Evolutionary conservation across 78 protist species (phyloP), one percentile per base, ranked within the genome.

Genomic region (Speleostelium caveatum): DNA sequence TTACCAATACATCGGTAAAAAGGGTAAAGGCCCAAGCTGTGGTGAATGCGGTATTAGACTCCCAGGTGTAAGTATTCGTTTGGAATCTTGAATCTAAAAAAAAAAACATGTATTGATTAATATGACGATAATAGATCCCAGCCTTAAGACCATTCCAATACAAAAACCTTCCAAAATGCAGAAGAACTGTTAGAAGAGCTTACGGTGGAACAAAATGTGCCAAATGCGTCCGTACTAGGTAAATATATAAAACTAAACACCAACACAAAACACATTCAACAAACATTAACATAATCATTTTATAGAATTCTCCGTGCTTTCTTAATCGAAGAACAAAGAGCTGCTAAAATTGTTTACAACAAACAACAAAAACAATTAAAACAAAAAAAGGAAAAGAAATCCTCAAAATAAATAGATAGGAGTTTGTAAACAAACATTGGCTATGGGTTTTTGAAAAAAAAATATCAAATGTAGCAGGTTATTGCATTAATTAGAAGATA

Each of bases 321-420:
- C 98, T 96, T 98, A 71, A 67, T 98, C 7, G 99, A 98, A 95
- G 99, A 98, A 94, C 98, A 96, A 95, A 96, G 95, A 96, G 87
- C 97, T 78, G 99, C 97, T 77, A 98, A 98, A 98, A 73, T 75
- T 33, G 96, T 96, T 60, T 85, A 87, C 91, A 92, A 87, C 87
- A 83, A 83, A 51, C 77, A 83, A 83, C 91, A 69, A 58, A 67
- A 65, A 51, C 61, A 69, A 21, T 69, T 42, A 38, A 69, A 69
- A 69, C 75, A 69, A 69, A 72, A 51, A 53, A 72, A 72, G 51
- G 91, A 83, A 38, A 83, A 83, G 91, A 79, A 79, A 72, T 69
- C 71, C 28, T 79, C 89, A 36, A 79, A 79, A 72, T 79, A 79
- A 68, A 79, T 67, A 38, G 26, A 61, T 61, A n/a, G n/a, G n/a